Base-by-base conservation (phyloP, 2,329 filamentous ascomycete genomes). In the Talaromyces funiculosus region DNA sequence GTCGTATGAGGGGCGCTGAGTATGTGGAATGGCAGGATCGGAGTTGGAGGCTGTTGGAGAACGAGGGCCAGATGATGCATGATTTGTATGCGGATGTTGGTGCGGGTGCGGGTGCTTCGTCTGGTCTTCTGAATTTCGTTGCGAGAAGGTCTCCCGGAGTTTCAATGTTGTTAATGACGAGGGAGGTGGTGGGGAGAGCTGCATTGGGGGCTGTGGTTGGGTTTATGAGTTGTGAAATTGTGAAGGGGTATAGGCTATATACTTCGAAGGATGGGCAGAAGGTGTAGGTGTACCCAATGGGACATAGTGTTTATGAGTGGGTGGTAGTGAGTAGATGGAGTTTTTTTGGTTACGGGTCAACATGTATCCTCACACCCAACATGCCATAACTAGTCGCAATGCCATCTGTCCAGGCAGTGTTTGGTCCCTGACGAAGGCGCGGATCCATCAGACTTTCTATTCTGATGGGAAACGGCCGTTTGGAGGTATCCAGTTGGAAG, bases 1-100 rank as follows among this genome's bases (percentile, higher is more conserved):
- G 68, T 0, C 74, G 80, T 2, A 87, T 88, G 85, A 73, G 73
- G 57, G 83, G 81, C 0, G 76, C 78, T 16, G 79, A 84, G 64
- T 76, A 81, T 42, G 83, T 88, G 33, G 85, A 88, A 71, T 88
- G 85, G 85, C 73, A 81, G 67, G 85, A 88, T 68, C 77, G 86
- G 18, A 80, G 80, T 60, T 88, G 85, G 84, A 75, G 86, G 31
- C 67, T 89, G 54, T 65, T 86, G 45, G 82, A 82, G 72, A 87
- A 83, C 64, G 69, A 72, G 42, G 80, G 82, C 0, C 85, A 89
- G 75, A 67, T 82, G 18, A 53, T 38, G 56, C 43, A 59, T 49
- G 56, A 59, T 12, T 14, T 22, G 56, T 57, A 57, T 24, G 26
- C 24, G 12, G 54, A 45, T 35, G 40, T 40, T 14, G 54, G 54